phyloP scores from a whole-genome alignment of 1,284 basidiomycete genomes.

The Trametes hirsuta region DNA sequence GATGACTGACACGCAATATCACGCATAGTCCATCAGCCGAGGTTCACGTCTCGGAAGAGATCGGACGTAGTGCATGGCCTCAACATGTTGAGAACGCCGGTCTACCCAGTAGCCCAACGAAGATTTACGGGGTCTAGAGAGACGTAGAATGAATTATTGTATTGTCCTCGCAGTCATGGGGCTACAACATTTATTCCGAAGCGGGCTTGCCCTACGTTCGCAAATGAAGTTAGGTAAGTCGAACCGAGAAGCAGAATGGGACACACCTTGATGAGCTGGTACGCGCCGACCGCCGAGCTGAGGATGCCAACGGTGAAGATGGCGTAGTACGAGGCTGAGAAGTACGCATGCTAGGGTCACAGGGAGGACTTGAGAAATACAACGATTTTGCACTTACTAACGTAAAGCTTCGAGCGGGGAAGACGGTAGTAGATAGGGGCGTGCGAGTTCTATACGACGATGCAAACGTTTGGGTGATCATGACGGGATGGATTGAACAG shows the following conservation, averaged over 20 bases:
- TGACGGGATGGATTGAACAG: neutral
- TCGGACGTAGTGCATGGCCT: conserved; percentile 2
- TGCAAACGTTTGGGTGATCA: neutral
- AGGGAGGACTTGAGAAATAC: neutral
- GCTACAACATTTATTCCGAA: conserved; percentile 24
- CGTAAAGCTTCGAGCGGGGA: conserved; percentile 50
- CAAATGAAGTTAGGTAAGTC: neutral
- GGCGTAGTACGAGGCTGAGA: conserved; percentile 56
- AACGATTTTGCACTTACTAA: conserved; percentile 40
- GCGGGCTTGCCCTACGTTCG: conserved; percentile 33
- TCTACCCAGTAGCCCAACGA: neutral
- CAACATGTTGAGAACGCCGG: neutral
- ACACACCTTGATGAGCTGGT: conserved; percentile 56
- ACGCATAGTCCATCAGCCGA: neutral
- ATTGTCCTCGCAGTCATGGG: conserved; percentile 18
- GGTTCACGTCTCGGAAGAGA: conserved; percentile 1
- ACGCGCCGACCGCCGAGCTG: conserved; percentile 53
- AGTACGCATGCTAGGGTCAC: conserved; percentile 1
- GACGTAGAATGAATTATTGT: conserved; percentile 12
- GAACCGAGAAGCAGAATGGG: neutral
- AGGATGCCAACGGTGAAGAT: conserved; percentile 57
- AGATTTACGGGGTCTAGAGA: neutral
- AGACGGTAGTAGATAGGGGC: conserved; percentile 49
- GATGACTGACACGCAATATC: neutral
- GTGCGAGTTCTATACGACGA: conserved; percentile 38